Conservation (phyloP, 768 basidiomycete species). For the Tylopilus vinaceipallidus region DNA sequence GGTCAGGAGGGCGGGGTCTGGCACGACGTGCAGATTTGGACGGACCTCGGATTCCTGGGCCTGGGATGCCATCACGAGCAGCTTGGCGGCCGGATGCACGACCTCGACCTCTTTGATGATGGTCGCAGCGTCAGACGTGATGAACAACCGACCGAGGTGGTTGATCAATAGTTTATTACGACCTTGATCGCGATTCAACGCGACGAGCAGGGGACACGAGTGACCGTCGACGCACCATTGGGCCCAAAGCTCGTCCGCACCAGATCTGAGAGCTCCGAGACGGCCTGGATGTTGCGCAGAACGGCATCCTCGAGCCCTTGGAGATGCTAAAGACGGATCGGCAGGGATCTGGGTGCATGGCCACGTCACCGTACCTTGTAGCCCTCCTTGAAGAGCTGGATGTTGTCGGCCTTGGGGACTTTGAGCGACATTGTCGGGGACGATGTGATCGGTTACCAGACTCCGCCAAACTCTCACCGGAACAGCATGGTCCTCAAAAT, state of each 20-base stretch:
- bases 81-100: constrained; percentile 96
- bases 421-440: constrained; percentile 82
- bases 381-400: constrained; percentile 96
- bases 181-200: constrained; percentile 45
- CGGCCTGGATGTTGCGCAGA: constrained; percentile 92
- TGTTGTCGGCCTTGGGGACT: constrained; percentile 84
- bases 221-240: constrained; percentile 60
- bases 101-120: constrained; percentile 98
- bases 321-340: constrained; percentile 50
- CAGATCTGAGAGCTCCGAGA: constrained; percentile 91
- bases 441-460: constrained; percentile 12
- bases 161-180: constrained; percentile 98
- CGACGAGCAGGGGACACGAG: background rate
- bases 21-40: constrained; percentile 7
- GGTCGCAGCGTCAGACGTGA: constrained; percentile 98
- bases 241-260: constrained; percentile 96
- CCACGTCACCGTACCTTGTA: constrained; percentile 66
- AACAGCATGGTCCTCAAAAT: constrained; percentile 59
- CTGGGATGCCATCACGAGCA: constrained; percentile 98
- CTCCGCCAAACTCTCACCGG: constrained; percentile 11
- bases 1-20: background rate
- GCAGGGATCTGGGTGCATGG: constrained; percentile 1
- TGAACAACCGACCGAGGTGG: constrained; percentile 92
- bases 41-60: constrained; percentile 92
- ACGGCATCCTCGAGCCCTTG: constrained; percentile 97